Evolutionary conservation across 768 basidiomycete genomes (phyloP).

Genomic region (Clathrus columnatus): DNA sequence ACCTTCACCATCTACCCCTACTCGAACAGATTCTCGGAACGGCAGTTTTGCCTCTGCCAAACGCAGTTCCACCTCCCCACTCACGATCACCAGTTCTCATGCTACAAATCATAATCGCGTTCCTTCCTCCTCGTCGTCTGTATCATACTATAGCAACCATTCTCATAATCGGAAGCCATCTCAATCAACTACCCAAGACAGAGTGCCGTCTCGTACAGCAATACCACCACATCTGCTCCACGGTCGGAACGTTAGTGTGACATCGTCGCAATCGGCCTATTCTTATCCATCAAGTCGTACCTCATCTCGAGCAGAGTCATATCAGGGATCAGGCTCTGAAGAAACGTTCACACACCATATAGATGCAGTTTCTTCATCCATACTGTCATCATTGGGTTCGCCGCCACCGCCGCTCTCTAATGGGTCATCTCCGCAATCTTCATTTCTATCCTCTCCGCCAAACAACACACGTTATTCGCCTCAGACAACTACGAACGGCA

Average conservation of each 20-base stretch:
- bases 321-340: not conserved
- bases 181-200: not conserved
- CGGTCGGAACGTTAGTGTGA: not conserved
- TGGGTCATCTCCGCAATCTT: constrained; percentile 2
- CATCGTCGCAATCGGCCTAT: not conserved
- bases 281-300: not conserved
- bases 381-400: not conserved
- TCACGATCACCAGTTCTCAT: not conserved
- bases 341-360: constrained; percentile 3
- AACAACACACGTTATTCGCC: not conserved
- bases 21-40: not conserved
- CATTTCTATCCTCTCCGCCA: not conserved
- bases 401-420: not conserved
- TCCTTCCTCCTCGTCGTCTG: constrained; percentile 1
- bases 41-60: not conserved
- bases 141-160: constrained; percentile 4
- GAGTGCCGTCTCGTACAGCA: not conserved
- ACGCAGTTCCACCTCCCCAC: not conserved
- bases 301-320: not conserved
- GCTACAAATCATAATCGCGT: constrained; percentile 1
- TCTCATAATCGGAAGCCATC: not conserved
- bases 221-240: not conserved
- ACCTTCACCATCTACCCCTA: not conserved
- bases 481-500: not conserved
- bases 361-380: not conserved